Evolutionary conservation across 1,284 basidiomycete genomes (phyloP).

Genomic region (Macrocybe sp.): DNA sequence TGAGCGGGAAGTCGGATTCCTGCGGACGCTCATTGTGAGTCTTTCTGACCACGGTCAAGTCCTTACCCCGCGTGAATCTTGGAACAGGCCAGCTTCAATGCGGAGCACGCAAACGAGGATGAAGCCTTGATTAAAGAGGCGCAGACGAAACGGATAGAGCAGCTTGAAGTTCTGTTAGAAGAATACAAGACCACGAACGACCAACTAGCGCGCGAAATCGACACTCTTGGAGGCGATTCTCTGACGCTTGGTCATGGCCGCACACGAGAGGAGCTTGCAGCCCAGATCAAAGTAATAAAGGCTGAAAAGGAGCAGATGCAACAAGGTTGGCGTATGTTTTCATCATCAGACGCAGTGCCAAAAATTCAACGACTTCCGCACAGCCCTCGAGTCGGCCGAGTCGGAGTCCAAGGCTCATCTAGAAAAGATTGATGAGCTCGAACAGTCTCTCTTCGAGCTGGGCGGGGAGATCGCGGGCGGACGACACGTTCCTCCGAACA

Average conservation of each 20-base stretch:
- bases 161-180: slow-evolving; percentile 54
- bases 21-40: slow-evolving; percentile 59
- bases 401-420: slow-evolving; percentile 33
- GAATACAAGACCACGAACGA: slow-evolving; percentile 49
- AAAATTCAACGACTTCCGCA: not conserved
- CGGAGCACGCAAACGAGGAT: slow-evolving; percentile 39
- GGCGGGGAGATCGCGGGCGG: slow-evolving; percentile 73
- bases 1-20: slow-evolving; percentile 57
- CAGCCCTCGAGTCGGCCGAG: slow-evolving; percentile 41
- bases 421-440: slow-evolving; percentile 45
- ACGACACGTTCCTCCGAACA: slow-evolving; percentile 68
- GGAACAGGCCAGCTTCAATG: slow-evolving; percentile 52
- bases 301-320: slow-evolving; percentile 32
- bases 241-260: slow-evolving; percentile 15
- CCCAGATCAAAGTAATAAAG: slow-evolving; percentile 37
- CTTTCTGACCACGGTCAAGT: not conserved
- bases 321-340: slow-evolving; percentile 34
- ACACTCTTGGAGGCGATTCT: slow-evolving; percentile 32
- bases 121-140: slow-evolving; percentile 26
- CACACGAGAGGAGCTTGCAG: slow-evolving; percentile 33
- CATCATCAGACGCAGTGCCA: not conserved
- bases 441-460: slow-evolving; percentile 71
- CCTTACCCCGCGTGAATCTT: not conserved
- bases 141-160: slow-evolving; percentile 38
- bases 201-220: slow-evolving; percentile 39